phyloP scores from a whole-genome alignment of 495 filamentous ascomycete genomes.

The Aspergillus bertholletiae region DNA sequence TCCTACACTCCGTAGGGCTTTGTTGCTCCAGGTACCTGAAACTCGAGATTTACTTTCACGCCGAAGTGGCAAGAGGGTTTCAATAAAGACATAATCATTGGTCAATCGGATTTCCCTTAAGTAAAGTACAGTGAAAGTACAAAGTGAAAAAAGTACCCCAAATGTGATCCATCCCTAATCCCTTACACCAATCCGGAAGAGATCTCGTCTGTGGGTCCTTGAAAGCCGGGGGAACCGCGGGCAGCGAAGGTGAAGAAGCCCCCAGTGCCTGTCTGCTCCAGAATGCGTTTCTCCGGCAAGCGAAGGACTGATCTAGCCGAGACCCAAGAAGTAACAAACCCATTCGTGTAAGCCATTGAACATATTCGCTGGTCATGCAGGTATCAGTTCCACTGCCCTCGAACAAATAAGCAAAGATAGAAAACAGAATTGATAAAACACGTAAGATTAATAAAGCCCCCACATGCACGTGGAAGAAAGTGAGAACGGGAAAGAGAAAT shows the following conservation, averaged over 20 bases:
- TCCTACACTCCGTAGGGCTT: neutral
- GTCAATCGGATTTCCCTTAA: neutral
- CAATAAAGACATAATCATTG: constrained; percentile 2
- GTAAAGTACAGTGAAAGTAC: constrained; percentile 5
- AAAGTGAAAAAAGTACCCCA: neutral
- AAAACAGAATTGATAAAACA: constrained; percentile 4
- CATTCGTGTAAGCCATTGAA: constrained; percentile 2
- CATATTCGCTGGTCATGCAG: neutral
- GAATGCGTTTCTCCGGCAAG: neutral
- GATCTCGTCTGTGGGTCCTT: neutral
- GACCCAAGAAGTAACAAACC: neutral
- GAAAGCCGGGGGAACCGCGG: constrained; percentile 6
- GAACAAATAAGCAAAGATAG: constrained; percentile 4
- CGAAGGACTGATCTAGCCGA: neutral
- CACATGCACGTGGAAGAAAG: neutral
- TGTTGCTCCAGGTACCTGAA: neutral
- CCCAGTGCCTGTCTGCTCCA: neutral
- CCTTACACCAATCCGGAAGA: constrained; percentile 12
- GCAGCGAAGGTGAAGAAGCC: too few species aligned
- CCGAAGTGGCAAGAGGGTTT: neutral
- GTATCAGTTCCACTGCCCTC: neutral
- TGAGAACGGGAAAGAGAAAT: neutral
- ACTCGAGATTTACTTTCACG: neutral
- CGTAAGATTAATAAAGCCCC: neutral
- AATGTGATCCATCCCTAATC: neutral